Percentiles rank a stretch among this genome's conserved stretches.
These are phyloP conservation scores for Penicillium corylophilum DNA, from an alignment of 2,329 filamentous ascomycete species.

Conservation along the genomic window DNA sequence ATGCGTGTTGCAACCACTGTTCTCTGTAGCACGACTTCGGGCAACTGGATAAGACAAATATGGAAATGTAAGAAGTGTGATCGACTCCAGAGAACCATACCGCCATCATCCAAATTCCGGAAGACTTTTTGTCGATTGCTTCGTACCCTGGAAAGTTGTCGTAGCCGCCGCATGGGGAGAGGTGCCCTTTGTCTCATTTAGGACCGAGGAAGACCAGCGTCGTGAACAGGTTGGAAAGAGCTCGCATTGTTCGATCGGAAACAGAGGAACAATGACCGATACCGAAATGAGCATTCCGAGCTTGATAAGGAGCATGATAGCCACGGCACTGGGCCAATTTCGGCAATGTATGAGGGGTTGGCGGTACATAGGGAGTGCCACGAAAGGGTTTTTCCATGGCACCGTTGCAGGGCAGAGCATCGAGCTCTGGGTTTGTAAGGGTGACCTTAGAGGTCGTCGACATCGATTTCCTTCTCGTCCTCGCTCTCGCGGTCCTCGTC, in stretches of 20 bases:
- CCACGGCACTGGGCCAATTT: conserved; percentile 16
- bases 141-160: conserved; percentile 30
- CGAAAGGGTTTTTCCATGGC: conserved; percentile 20
- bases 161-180: conserved; percentile 17
- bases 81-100: conserved; percentile 15
- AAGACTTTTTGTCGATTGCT: conserved; percentile 26
- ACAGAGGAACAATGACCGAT: conserved; percentile 13
- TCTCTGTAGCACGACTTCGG: conserved; percentile 28
- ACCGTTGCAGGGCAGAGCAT: conserved; percentile 34
- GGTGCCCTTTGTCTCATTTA: conserved; percentile 13
- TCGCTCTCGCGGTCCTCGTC: conserved; percentile 79
- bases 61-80: conserved; percentile 8
- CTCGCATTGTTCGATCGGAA: conserved; percentile 14
- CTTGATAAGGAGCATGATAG: conserved; percentile 13
- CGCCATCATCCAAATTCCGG: conserved; percentile 17
- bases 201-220: conserved; percentile 12
- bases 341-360: conserved; percentile 18
- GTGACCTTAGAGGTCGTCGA: conserved; percentile 81
- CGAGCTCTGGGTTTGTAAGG: conserved; percentile 24
- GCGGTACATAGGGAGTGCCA: conserved; percentile 25
- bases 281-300: conserved; percentile 6
- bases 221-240: conserved; percentile 9
- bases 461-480: conserved; percentile 79
- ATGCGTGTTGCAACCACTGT: conserved; percentile 29
- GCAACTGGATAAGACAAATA: conserved; percentile 22